Conservation (phyloP, 2,329 filamentous ascomycete genomes). For the Clarireedia hainanense region DNA sequence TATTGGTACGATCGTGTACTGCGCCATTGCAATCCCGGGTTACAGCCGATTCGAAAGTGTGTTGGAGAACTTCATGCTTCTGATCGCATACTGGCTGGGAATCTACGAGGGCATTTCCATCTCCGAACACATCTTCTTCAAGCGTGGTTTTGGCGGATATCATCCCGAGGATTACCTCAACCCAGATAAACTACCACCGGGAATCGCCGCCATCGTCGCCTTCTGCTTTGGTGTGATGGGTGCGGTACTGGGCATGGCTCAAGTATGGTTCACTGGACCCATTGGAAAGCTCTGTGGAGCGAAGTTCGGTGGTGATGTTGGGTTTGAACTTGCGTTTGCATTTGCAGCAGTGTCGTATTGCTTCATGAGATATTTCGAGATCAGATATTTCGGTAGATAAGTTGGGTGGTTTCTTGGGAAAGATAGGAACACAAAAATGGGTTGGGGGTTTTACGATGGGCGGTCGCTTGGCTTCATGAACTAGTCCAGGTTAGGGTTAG, state of each 20-base stretch:
- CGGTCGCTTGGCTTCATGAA: background rate
- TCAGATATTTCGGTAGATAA: constrained; percentile 34
- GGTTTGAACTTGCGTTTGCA: constrained; percentile 58
- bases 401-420: background rate
- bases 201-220: constrained; percentile 54
- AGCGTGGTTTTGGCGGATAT: constrained; percentile 53
- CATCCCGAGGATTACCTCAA: constrained; percentile 49
- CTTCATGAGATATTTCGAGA: constrained; percentile 35
- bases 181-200: constrained; percentile 49
- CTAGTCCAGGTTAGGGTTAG: no score
- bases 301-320: constrained; percentile 45
- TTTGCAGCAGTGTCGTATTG: constrained; percentile 48
- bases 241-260: constrained; percentile 62
- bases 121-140: constrained; percentile 47
- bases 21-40: constrained; percentile 62
- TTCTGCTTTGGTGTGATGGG: constrained; percentile 59
- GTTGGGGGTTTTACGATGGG: background rate
- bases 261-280: constrained; percentile 61
- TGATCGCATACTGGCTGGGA: constrained; percentile 66
- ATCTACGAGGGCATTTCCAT: constrained; percentile 57
- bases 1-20: constrained; percentile 53
- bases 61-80: constrained; percentile 62
- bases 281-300: constrained; percentile 42
- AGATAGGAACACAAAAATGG: background rate
- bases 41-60: constrained; percentile 57